A percentile compares a stretch with the other conserved stretches of the same genome.
These are phyloP conservation scores for Colletotrichum cereale DNA, from an alignment of 2,329 filamentous ascomycete genomes.

Conservation along the genomic window DNA sequence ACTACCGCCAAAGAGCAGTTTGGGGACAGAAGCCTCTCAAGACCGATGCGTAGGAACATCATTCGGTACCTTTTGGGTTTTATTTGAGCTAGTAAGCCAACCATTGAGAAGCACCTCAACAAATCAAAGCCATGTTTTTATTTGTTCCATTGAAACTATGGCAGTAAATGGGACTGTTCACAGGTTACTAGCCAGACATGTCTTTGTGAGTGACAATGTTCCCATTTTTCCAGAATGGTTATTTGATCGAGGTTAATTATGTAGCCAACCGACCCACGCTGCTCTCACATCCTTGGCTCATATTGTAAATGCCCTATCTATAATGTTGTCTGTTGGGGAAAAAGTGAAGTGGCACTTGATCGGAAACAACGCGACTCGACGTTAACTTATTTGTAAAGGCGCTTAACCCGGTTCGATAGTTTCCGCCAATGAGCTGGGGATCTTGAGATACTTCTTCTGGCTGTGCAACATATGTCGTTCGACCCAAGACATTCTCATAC, in stretches of 20 bases:
- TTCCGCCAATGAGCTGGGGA: background rate
- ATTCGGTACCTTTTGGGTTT: background rate
- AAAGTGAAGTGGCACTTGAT: background rate
- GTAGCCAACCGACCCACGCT: no score
- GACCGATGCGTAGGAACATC: background rate
- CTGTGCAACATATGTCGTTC: background rate
- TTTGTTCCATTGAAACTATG: no score
- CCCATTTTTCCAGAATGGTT: no score
- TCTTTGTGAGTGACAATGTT: background rate
- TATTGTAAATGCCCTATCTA: background rate
- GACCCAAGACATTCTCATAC: background rate
- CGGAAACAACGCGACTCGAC: background rate
- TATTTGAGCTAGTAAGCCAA: background rate
- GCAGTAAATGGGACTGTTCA: no score
- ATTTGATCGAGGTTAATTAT: no score
- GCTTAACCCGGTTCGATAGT: background rate
- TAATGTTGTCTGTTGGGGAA: background rate
- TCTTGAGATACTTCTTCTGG: background rate
- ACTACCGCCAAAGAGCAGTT: constrained; percentile 47
- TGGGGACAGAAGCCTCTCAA: constrained; percentile 46
- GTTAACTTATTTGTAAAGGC: background rate
- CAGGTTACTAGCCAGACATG: no score
- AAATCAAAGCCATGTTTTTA: no score
- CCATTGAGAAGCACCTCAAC: no score
- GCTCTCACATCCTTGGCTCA: no score